A percentile compares a stretch with the other conserved stretches of the same genome.
phyloP scores from a whole-genome alignment of 1,139 yeast species.

The Pichia inconspicua region DNA sequence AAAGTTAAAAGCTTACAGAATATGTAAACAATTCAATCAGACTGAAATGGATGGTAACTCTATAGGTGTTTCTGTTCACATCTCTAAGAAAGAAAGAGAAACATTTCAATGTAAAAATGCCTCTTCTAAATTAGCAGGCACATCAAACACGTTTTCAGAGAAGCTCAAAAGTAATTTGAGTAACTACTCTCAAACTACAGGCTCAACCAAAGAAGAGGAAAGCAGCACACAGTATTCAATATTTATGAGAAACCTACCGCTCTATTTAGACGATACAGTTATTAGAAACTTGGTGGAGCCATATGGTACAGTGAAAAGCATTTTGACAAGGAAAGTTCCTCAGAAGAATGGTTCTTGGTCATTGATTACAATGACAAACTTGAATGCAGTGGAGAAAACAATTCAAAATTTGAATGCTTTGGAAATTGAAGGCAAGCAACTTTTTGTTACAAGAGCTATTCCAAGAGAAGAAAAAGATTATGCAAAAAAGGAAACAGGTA shows the following conservation, averaged over 20 bases:
- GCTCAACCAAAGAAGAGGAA: not conserved
- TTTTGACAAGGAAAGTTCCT: slow-evolving; percentile 32
- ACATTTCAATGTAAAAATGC: slow-evolving; percentile 8
- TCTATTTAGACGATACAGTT: slow-evolving; percentile 30
- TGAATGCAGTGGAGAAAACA: slow-evolving; percentile 23
- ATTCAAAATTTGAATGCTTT: slow-evolving; percentile 22
- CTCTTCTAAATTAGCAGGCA: not conserved
- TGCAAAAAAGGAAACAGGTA: slow-evolving; percentile 14
- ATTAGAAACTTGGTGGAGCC: slow-evolving; percentile 31
- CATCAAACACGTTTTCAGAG: not conserved
- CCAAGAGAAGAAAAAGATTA: slow-evolving; percentile 26
- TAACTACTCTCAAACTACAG: not conserved
- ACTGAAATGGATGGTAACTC: slow-evolving; percentile 19
- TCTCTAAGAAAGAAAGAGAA: slow-evolving; percentile 31
- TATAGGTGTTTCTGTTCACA: slow-evolving; percentile 36
- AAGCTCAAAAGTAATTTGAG: not conserved
- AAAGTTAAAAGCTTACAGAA: slow-evolving; percentile 32
- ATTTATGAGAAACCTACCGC: slow-evolving; percentile 39
- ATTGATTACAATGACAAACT: slow-evolving; percentile 34
- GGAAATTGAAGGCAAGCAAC: slow-evolving; percentile 23
- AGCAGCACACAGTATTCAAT: slow-evolving; percentile 31
- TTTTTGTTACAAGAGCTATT: slow-evolving; percentile 28
- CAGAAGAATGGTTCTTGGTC: slow-evolving; percentile 39
- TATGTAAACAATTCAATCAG: slow-evolving; percentile 32
- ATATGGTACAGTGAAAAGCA: slow-evolving; percentile 36